Evolutionary conservation across 2,329 filamentous ascomycete species (phyloP).

Genomic region (Penicillium hordei): DNA sequence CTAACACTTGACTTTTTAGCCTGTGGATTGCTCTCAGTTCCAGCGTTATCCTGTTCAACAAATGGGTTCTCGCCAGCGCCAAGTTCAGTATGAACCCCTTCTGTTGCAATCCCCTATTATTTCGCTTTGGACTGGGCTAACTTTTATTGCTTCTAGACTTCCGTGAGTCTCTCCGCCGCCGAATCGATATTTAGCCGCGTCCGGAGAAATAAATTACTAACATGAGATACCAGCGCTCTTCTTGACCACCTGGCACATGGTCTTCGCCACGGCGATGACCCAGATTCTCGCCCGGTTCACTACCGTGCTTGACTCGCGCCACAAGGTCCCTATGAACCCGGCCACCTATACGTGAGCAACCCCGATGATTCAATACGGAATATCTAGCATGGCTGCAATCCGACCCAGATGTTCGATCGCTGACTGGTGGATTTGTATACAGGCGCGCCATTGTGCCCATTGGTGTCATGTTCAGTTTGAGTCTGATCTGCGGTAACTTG

Average conservation of each 20-base stretch:
- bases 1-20: slow-evolving; percentile 48
- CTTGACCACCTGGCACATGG: slow-evolving; percentile 90
- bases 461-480: slow-evolving; percentile 92
- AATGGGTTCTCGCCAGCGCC: slow-evolving; percentile 85
- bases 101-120: neutral
- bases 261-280: slow-evolving; percentile 89
- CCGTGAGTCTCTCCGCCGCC: slow-evolving; percentile 38
- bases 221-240: slow-evolving; percentile 51
- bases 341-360: slow-evolving; percentile 67
- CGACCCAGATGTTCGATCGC: neutral
- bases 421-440: neutral
- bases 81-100: slow-evolving; percentile 67
- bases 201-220: slow-evolving; percentile 1
- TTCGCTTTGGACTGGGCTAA: slow-evolving; percentile 10
- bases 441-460: slow-evolving; percentile 86
- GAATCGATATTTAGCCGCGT: neutral
- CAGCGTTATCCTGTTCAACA: slow-evolving; percentile 97
- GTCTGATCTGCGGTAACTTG: slow-evolving; percentile 93
- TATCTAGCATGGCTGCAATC: neutral
- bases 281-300: slow-evolving; percentile 89
- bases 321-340: slow-evolving; percentile 94
- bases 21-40: slow-evolving; percentile 90
- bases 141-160: slow-evolving; percentile 37
- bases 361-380: neutral
- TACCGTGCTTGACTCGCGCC: slow-evolving; percentile 82